Base-by-base conservation (phyloP, 305 asterid genomes). In the Fraxinus ornus region DNA sequence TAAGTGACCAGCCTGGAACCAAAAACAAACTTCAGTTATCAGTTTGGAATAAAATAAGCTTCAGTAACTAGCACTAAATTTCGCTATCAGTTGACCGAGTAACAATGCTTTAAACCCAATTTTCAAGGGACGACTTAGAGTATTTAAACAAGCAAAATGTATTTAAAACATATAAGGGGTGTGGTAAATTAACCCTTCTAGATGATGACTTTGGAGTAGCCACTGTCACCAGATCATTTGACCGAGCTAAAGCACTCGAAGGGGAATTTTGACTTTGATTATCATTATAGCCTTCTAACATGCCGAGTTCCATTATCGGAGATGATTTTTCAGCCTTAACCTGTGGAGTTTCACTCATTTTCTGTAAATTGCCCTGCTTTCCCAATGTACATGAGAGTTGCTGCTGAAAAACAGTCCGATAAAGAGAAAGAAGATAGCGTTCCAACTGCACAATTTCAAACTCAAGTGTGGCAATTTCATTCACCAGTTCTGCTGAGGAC, bases 401-500 rank as follows among this genome's bases (percentile, higher is more conserved):
- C 72, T 87, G 92, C 81, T 80, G 90, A 83, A 94, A 91, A 76
- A 94, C 90, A 2, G 87, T 84, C 60, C 90, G 92, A 76, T 95
- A 93, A 55, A 92, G 94, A 62, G 97, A 92, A 28, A 95, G 97
- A 78, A 93, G 91, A 75, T 88, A 80, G 13, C 88, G 87, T 86
- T 95, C 98, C 93, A 95, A 79, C 66, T 82, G 93, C 37, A 86
- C 83, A 81, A 95, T 93, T 86, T 95, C 91, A 82, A 85, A 86
- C 86, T 95, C 98, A 52, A 95, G 95, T 32, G 79, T 60, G 33
- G 92, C 85, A 83, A 95, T 95, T 86, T 95, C 98, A n/a, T 78
- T 89, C 87, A 92, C 86, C 86, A 95, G 86, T 74, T 91, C 94
- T 36, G 80, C 85, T 72, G 97, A 88, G 41, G 93, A 91, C 95